Conservation (phyloP, 2,329 filamentous ascomycete genomes). For the Verticillium alfalfae region DNA sequence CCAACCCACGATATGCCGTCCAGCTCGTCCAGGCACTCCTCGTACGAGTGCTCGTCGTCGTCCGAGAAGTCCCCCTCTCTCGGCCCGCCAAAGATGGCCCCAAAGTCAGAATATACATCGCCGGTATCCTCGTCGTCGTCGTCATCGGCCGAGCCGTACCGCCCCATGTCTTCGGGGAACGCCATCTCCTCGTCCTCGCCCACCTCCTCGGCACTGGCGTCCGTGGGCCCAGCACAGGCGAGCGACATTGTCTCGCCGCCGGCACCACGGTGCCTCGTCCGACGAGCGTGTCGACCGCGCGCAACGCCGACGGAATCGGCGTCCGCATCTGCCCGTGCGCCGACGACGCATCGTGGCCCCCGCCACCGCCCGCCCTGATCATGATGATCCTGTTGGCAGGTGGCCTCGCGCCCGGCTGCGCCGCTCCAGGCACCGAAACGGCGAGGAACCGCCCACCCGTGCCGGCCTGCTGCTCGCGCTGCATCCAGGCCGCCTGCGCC, state of each 20-base stretch:
- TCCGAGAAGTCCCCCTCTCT: slow-evolving; percentile 17
- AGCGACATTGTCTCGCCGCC: slow-evolving; percentile 1
- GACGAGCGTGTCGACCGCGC: background rate
- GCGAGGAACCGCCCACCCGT: slow-evolving; percentile 24
- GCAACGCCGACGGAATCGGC: background rate
- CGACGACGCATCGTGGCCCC: background rate
- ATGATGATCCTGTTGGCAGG: background rate
- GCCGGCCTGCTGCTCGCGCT: slow-evolving; percentile 26
- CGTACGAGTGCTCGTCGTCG: slow-evolving; percentile 39
- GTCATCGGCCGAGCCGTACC: slow-evolving; percentile 31
- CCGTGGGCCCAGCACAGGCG: slow-evolving; percentile 19
- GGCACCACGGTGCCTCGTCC: slow-evolving; percentile 2
- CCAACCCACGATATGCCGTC: slow-evolving; percentile 46
- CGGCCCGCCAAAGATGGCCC: slow-evolving; percentile 39
- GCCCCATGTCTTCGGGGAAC: slow-evolving; percentile 42
- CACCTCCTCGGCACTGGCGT: slow-evolving; percentile 20
- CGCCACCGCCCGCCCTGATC: background rate
- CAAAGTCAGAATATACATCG: slow-evolving; percentile 51
- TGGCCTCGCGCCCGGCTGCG: background rate
- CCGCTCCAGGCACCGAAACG: slow-evolving; percentile 1
- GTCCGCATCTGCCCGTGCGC: background rate
- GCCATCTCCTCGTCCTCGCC: slow-evolving; percentile 40
- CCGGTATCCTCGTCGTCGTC: slow-evolving; percentile 33
- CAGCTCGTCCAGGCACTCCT: slow-evolving; percentile 51
- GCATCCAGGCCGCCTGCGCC: slow-evolving; percentile 22